Evolutionary conservation across 331 rosid genomes (phyloP), one percentile per base, ranked within the genome.

Genomic region (Pyrus hybrid): DNA sequence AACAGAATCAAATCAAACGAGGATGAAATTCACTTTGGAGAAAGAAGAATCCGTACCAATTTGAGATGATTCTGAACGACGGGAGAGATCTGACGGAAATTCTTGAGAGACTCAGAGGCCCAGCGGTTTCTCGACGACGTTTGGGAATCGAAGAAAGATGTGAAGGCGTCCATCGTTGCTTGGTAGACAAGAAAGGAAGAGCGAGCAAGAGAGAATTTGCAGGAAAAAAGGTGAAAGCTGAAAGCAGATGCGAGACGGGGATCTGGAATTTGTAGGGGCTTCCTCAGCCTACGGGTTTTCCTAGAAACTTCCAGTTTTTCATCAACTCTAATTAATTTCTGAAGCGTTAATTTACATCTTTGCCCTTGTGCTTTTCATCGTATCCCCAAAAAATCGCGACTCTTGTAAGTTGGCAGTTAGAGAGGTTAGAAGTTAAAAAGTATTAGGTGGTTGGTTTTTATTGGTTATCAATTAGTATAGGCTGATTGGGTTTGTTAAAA

Each of bases 61-160:
- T 90, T 86, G 82, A 94, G 97, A 77, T 91, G 98, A 80, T 80
- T 80, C 75, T 90, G 97, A 54, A 94, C 96, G 30, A 33, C 14
- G 5, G 96, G 96, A 68, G 96, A 90, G 83, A 94, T 94, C 64
- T 90, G 90, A 23, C 88, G 86, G 90, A 88, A 81, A 61, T 91
- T 91, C 80, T 87, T 87, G 70, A 91, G 93, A 56, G 97, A 83
- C 61, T 91, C 91, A 47, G 80, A 90, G 76, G 80, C 86, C 96
- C 98, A 90, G 70, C 86, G 91, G 71, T 29, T 87, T 66, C 87
- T 76, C 5, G 93, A 78, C 29, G 87, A 70, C 21, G 86, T 45
- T 70, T 85, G 91, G 35, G 93, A 84, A 72, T 84, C 91, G 79
- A 90, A 89, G 77, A 86, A 91, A 11, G 97, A 90, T 1, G 85